A percentile compares a stretch with the other conserved stretches of the same genome.
Evolutionary conservation across 306 rosid species (phyloP).

Genomic region (Trifolium repens): DNA sequence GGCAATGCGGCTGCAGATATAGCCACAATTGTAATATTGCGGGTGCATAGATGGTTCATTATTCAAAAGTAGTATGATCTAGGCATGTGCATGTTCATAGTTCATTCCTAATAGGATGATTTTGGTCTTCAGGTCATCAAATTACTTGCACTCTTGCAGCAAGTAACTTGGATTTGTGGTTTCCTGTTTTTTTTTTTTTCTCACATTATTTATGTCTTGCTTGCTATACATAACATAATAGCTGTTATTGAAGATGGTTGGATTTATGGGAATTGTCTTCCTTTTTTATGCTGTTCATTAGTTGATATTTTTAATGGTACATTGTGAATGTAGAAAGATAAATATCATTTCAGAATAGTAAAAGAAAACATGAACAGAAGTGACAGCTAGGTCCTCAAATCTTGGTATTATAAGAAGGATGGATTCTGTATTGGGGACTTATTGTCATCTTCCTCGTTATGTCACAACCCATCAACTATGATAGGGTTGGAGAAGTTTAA

Average conservation of each 20-base stretch:
- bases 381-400: background rate
- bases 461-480: too few species aligned
- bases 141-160: background rate
- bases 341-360: background rate
- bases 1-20: background rate
- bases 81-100: background rate
- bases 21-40: background rate
- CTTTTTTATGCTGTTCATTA: background rate
- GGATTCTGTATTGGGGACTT: background rate
- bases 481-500: background rate
- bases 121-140: background rate
- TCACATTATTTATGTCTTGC: slow-evolving; percentile 3
- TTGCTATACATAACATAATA: background rate
- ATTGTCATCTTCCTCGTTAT: too few species aligned
- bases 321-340: background rate
- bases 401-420: background rate
- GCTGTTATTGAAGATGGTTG: background rate
- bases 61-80: background rate
- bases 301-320: background rate
- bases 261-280: too few species aligned
- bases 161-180: slow-evolving; percentile 11
- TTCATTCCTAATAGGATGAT: background rate
- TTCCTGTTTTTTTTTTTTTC: slow-evolving; percentile 3
- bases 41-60: background rate
- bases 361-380: background rate